These are phyloP conservation scores for Geotrichum histeridarum DNA, from an alignment of 1,139 yeast species.

Conservation along the genomic window DNA sequence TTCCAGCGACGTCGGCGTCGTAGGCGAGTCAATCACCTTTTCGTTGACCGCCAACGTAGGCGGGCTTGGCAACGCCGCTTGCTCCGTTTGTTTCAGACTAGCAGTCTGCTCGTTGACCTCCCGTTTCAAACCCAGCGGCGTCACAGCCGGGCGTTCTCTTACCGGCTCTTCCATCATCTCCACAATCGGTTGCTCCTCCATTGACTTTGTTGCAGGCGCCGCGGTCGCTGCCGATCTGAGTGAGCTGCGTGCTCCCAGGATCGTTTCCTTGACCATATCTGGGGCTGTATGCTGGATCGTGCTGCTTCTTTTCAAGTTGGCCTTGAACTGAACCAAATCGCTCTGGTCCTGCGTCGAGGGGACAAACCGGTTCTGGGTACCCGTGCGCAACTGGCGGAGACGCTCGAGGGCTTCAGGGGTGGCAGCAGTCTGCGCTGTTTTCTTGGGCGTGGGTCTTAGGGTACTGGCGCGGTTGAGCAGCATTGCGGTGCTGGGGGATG, in stretches of 20 bases:
- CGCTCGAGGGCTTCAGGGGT: slow-evolving; percentile 25
- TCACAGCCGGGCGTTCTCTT: no score
- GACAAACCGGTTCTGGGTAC: slow-evolving; percentile 21
- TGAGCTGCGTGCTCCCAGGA: slow-evolving; percentile 24
- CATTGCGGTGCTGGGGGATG: slow-evolving; percentile 17
- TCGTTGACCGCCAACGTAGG: no score
- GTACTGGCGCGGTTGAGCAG: slow-evolving; percentile 14
- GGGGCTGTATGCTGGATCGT: slow-evolving; percentile 28
- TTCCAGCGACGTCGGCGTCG: no score
- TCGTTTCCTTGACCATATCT: slow-evolving; percentile 25
- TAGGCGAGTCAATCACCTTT: no score
- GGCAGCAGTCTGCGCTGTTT: slow-evolving; percentile 8
- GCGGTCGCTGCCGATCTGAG: slow-evolving; percentile 10
- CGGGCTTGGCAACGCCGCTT: no score
- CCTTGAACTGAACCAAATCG: slow-evolving; percentile 24
- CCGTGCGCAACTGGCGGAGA: slow-evolving; percentile 23
- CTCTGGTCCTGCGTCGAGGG: slow-evolving; percentile 25
- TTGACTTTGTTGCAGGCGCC: not conserved
- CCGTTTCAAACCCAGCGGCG: no score
- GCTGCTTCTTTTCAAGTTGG: slow-evolving; percentile 25
- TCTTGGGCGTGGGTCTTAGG: slow-evolving; percentile 10
- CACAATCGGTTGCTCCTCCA: not conserved
- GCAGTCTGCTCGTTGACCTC: no score
- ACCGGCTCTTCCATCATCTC: not conserved
- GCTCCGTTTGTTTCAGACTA: no score